Evolutionary conservation across 2,329 filamentous ascomycete genomes (phyloP).

Genomic region (Chaetothyriales sp.): DNA sequence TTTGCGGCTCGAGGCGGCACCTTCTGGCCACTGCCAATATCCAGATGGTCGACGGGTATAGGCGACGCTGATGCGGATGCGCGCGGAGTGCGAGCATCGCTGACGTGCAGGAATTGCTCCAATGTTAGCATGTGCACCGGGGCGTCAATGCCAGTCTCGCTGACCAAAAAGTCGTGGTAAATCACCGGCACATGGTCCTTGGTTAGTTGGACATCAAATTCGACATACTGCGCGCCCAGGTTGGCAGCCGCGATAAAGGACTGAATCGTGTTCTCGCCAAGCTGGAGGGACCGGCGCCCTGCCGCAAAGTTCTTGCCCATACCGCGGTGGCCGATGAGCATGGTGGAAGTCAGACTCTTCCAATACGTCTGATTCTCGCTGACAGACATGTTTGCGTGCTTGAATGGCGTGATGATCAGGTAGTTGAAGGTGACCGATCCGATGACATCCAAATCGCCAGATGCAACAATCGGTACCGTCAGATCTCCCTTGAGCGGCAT

Average conservation of each 20-base stretch:
- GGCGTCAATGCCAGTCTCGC: constrained; percentile 92
- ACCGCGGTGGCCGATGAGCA: constrained; percentile 61
- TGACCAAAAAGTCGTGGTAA: constrained; percentile 96
- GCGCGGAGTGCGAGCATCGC: constrained; percentile 39
- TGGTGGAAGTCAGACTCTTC: constrained; percentile 81
- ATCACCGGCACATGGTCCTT: constrained; percentile 97
- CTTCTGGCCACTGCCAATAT: constrained; percentile 16
- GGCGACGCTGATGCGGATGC: constrained; percentile 37
- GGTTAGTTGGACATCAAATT: constrained; percentile 87
- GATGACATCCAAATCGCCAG: constrained; percentile 73
- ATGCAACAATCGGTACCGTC: constrained; percentile 77
- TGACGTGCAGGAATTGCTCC: constrained; percentile 89
- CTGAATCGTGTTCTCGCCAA: constrained; percentile 89
- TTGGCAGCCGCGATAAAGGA: constrained; percentile 96
- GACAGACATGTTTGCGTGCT: constrained; percentile 84
- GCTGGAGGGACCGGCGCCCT: constrained; percentile 71
- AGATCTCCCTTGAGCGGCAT: constrained; percentile 87
- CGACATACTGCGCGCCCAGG: constrained; percentile 61
- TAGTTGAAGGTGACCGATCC: constrained; percentile 96
- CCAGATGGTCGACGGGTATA: constrained; percentile 10
- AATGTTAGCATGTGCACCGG: constrained; percentile 89
- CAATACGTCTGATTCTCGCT: constrained; percentile 88
- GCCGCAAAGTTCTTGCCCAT: constrained; percentile 77
- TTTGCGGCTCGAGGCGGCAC: constrained; percentile 19
- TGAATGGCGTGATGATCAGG: constrained; percentile 83